Base-by-base conservation (phyloP, 75 land plant genomes). In the Selaginella moellendorffii region DNA sequence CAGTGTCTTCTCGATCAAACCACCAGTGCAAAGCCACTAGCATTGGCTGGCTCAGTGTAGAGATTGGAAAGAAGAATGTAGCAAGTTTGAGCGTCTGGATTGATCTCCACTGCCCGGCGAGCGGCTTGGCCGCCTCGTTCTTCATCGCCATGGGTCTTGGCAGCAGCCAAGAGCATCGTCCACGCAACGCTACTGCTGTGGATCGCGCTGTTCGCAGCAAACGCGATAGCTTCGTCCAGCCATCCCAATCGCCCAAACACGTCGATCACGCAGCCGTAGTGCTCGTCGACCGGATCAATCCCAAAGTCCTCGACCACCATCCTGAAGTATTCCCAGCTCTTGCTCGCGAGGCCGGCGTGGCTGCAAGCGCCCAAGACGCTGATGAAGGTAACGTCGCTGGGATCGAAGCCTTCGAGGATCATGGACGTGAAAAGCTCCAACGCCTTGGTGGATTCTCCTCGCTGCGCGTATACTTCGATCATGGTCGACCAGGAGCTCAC, bases 51-150 rank as follows among this genome's bases (percentile, higher is more conserved):
- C n/a, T n/a, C n/a, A n/a, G n/a, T n/a, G n/a, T n/a, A n/a, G n/a
- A n/a, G n/a, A n/a, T n/a, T n/a, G 21, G 75, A 79, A 42, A 79
- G 24, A 54, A 71, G 30, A n/a, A 71, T 71, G 27, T 75, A 75
- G 18, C 65, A 70, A 27, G 60, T 59, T 28, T 68, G 71, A 62
- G 67, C 51, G 23, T 71, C 65, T 22, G 74, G 71, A 65, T 72
- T 5, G 46, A 5, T 5, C 46, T 36, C 46, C 14, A 14, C 46
- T 5, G 14, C 46, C 46, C 14, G 5, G 10, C 14, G 5, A 36
- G 46, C 46, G 14, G 14, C 46, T 5, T 14, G 14, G 46, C 10
- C 46, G 14, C 46, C 46, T 36, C 46, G 46, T 5, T 36, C 46
- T 5, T 5, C 14, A 5, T 36, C 46, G 10, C 10, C 14, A 14